Percentiles rank a stretch among this genome's conserved stretches.
phyloP scores from a whole-genome alignment of 345 rosid species.

The Syzygium jambos region DNA sequence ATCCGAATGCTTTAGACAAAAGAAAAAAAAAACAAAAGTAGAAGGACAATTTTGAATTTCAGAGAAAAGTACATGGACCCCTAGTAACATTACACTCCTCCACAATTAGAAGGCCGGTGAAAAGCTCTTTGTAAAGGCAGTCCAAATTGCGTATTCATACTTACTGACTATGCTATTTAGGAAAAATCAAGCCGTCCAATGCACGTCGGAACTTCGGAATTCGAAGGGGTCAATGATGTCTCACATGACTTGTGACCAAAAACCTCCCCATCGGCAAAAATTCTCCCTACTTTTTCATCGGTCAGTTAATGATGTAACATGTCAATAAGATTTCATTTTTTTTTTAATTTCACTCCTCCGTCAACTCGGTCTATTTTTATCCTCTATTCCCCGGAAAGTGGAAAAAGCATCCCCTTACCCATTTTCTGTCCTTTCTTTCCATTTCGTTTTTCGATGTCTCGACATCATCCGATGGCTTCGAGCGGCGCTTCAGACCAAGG shows the following conservation, averaged over 20 bases:
- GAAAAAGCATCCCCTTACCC: not conserved
- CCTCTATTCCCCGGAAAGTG: not conserved
- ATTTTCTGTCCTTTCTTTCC: not conserved
- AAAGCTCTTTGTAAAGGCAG: not conserved
- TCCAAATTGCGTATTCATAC: not conserved
- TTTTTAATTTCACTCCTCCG: not conserved
- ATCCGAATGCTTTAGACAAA: not conserved
- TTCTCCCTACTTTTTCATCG: not conserved
- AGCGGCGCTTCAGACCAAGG: not conserved
- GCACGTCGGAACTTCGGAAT: not conserved
- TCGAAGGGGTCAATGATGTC: not conserved
- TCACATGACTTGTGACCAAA: not conserved
- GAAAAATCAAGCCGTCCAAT: not conserved
- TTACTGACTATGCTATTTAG: not conserved
- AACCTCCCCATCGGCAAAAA: not conserved
- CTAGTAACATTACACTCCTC: not conserved
- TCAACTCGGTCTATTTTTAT: not conserved
- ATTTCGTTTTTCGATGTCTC: too few species aligned
- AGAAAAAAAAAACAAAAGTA: too few species aligned
- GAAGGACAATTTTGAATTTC: too few species aligned
- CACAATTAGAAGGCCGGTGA: not conserved
- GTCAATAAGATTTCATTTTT: not conserved
- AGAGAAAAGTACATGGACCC: not conserved
- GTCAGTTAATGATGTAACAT: not conserved
- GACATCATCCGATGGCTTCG: too few species aligned